Percentiles rank a stretch among this genome's conserved stretches.
Conservation (phyloP, 805 yeast genomes). For the Pichia manshurica region DNA sequence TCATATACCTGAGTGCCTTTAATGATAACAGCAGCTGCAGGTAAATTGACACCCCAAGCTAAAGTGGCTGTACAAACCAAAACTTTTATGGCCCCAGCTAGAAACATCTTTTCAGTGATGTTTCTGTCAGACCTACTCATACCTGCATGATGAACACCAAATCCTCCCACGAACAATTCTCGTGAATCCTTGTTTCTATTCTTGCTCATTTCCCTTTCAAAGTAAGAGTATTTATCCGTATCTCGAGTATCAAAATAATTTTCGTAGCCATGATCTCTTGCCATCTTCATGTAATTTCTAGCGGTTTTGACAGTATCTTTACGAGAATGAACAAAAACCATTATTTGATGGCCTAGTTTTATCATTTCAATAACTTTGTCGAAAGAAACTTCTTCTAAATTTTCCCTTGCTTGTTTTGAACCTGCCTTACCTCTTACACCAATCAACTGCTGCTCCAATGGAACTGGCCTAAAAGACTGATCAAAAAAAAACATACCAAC, state of each 20-base stretch:
- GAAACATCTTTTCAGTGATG: conserved; percentile 80
- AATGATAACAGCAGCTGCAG: conserved; percentile 95
- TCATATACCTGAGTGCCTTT: conserved; percentile 97
- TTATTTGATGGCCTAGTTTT: conserved; percentile 73
- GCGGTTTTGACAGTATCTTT: conserved; percentile 88
- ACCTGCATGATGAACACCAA: conserved; percentile 97
- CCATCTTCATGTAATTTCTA: conserved; percentile 60
- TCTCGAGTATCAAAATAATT: conserved; percentile 54
- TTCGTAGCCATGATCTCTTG: conserved; percentile 53
- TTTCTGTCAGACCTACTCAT: conserved; percentile 89
- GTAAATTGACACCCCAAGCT: conserved; percentile 99
- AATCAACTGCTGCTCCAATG: conserved; percentile 77
- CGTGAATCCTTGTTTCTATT: conserved; percentile 72
- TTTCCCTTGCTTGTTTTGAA: conserved; percentile 60
- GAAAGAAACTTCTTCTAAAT: conserved; percentile 69
- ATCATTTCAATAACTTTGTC: conserved; percentile 68
- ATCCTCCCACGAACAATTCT: conserved; percentile 75
- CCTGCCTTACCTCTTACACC: conserved; percentile 90
- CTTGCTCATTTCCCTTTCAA: conserved; percentile 59
- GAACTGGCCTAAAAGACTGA: conserved; percentile 88
- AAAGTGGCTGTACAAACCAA: conserved; percentile 94
- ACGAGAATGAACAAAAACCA: conserved; percentile 95
- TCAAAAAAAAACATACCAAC: conserved; percentile 95
- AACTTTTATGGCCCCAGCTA: conserved; percentile 79
- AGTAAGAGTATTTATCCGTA: conserved; percentile 37